Evolutionary conservation across 345 rosid genomes (phyloP), one percentile per base, ranked within the genome.

Genomic region (Eucalyptus cloeziana): DNA sequence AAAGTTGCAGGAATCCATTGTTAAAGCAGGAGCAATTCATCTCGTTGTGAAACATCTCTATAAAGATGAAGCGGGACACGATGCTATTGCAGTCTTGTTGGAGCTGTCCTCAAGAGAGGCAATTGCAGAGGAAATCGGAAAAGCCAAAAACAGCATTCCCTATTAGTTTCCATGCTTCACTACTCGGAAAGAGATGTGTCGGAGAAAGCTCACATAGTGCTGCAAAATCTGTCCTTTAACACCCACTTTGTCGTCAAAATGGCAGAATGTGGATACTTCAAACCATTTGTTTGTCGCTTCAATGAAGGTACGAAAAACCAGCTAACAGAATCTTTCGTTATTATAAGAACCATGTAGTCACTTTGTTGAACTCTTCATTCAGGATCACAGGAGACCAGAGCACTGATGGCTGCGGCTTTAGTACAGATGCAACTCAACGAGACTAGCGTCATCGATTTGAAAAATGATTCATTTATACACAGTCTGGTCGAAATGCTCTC

Each of bases 201-300:
- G 30, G 33, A 60, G 87, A 93, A 91, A 90, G 94, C 93, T 54
- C 88, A 85, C 51, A 49, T 67, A 10, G 86, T 91, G 86, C 89
- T 93, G 92, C 90, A 87, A 86, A 94, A 94, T 90, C 93, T 94
- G 89, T 93, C 95, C 40, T 90, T 88, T 64, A 94, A 91, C 90
- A 89, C 91, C 19, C 94, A 92, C 90, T 94, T 93, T 47, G 90
- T 89, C 1, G 94, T 93, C 87, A 92, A 92, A 89, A 94, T 91
- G 94, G 95, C 96, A 2, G 92, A 92, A 91, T 89, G 91, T 85
- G 94, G 94, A 64, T 85, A 91, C 87, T 91, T 90, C 86, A 88
- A 69, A 71, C 92, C 93, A 60, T 92, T 92, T 88, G 88, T 93
- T 85, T 67, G 90, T 87, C 92, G 92, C 88, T 94, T 93, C 88